Evolutionary conservation across 208 protist genomes (phyloP), one percentile per base, ranked within the genome.

Genomic region (Acanthamoeba castellanii): DNA sequence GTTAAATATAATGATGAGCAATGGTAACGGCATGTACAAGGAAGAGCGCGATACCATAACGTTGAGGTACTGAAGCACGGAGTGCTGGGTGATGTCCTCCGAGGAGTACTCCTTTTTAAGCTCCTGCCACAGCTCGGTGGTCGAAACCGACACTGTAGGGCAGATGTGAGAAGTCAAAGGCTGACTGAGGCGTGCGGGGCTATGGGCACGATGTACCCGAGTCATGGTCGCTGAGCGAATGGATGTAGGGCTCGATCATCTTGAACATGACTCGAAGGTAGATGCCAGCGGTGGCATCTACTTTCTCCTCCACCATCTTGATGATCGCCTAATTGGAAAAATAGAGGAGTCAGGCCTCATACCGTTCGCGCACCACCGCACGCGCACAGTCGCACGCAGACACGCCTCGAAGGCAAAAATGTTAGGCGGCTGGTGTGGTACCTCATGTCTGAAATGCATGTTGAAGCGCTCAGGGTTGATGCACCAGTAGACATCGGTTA

Each of bases 401-500:
- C 3, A 3, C 1, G 37, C 2, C 37, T 3, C 13, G 45, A 47
- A 47, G 42, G 42, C 42, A 47, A 47, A 47, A 3, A 3, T 47
- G 5, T 47, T 47, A 47, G 42, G 42, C 5, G 6, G 0, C 1
- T 14, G 45, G 6, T 50, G 13, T 14, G 45, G 45, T n/a, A 92
- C 87, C 64, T 92, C 61, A 32, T 72, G 59, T 30, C 61, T 42
- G 45, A 92, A 92, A 20, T 92, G 47, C 20, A 76, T 92, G 87
- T 92, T 92, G 61, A 92, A 92, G 34, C 87, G 55, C 18, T 92
- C 87, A 45, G 55, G 55, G 47, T 76, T 92, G 42, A 92, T 30
- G 34, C 87, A 78, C 87, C 87, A 92, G 61, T 92, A 92, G 37
- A 92, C 87, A 8, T 92, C 81, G 42, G 27, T 88, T 8, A 64